Evolutionary conservation across 2,329 filamentous ascomycete genomes (phyloP), one percentile per base, ranked within the genome.

Genomic region (Simplicillium sp.): DNA sequence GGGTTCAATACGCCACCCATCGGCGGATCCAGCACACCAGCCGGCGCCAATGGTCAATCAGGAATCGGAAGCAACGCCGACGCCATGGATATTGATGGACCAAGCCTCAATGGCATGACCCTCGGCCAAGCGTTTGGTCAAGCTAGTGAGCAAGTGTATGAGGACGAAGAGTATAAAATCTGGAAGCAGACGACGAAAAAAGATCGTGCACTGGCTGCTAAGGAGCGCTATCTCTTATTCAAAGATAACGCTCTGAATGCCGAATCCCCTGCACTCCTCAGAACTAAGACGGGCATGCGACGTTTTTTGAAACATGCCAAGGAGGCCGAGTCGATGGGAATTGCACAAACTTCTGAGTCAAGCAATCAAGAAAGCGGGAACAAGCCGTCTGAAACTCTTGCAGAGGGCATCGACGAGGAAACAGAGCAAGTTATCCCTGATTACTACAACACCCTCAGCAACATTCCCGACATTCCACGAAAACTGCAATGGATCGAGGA

Each of bases 131-230:
- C 78, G 1, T 72, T 85, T 42, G 77, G 76, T 13, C 73, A 83
- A 44, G 75, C 76, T 25, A 73, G 70, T 12, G 84, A 94, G 51
- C 86, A 94, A 50, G 74, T 77, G 11, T 87, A 87, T 50, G 80
- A 94, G 51, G 89, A 97, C 51, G 89, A 97, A 44, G 90, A 96
- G 56, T 95, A 92, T 65, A 94, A 94, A 59, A 85, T 92, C 29
- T 98, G 94, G 92, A 98, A 97, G 66, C 90, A 97, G 61, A 87
- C 95, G 33, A 98, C 92, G 2, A 97, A 97, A 65, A 96, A 92
- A 58, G 89, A 95, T 54, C 82, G 92, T 46, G 92, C 92, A 4
- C 68, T 84, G 17, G 79, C 90, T 40, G 84, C 92, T 44, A 87
- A 89, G 48, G 87, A 95, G 57, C 78, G 92, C 28, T 82, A 88